Evolutionary conservation across 2,329 filamentous ascomycete genomes (phyloP).

Genomic region (Incumbomyces lentus): DNA sequence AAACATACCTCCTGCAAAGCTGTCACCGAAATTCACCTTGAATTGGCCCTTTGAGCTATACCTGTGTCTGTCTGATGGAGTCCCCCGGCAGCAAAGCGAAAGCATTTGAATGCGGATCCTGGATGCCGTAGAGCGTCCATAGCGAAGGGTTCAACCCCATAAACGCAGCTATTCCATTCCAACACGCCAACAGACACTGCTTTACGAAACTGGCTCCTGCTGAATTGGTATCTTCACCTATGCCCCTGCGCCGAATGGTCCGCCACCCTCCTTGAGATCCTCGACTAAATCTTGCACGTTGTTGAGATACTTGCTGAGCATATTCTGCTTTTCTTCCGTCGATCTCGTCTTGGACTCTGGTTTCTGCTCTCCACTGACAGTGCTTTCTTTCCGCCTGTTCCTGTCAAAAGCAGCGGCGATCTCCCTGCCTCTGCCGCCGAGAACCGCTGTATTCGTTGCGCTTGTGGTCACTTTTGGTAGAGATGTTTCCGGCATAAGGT

Average conservation of each 20-base stretch:
- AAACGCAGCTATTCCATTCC: too few species aligned
- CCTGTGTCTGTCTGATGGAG: too few species aligned
- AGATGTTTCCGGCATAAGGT: slow-evolving; percentile 80
- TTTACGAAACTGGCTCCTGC: not conserved
- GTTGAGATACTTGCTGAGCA: slow-evolving; percentile 66
- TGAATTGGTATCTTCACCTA: too few species aligned
- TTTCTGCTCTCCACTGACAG: slow-evolving; percentile 12
- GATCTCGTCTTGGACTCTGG: slow-evolving; percentile 41
- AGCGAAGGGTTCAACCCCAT: too few species aligned
- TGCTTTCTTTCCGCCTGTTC: slow-evolving; percentile 23
- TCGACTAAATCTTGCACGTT: slow-evolving; percentile 78
- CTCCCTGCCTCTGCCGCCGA: slow-evolving; percentile 58
- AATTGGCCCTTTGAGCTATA: too few species aligned
- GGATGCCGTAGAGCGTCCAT: too few species aligned
- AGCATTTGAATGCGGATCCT: too few species aligned
- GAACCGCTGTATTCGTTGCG: slow-evolving; percentile 29
- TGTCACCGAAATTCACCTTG: too few species aligned
- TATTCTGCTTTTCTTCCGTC: slow-evolving; percentile 70
- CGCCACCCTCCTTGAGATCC: slow-evolving; percentile 56
- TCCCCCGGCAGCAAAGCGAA: too few species aligned
- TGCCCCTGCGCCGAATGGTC: slow-evolving; percentile 5
- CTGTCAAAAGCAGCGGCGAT: slow-evolving; percentile 46
- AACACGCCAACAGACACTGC: not conserved
- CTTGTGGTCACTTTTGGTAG: slow-evolving; percentile 16
- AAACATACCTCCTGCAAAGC: too few species aligned